Evolutionary conservation across 768 basidiomycete genomes (phyloP), one percentile per base, ranked within the genome.

Genomic region (Gymnopilus junonius): DNA sequence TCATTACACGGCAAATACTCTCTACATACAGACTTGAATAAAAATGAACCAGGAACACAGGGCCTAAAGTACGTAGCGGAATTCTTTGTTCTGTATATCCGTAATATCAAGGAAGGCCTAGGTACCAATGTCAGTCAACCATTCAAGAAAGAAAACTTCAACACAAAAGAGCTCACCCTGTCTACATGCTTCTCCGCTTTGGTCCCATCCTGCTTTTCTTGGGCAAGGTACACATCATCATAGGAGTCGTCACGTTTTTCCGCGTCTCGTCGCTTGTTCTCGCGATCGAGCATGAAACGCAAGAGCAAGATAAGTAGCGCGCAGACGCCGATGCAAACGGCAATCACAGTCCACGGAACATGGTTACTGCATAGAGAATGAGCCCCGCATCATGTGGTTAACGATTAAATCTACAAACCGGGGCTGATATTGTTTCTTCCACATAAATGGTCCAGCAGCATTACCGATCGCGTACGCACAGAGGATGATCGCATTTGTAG

Each of bases 51-150:
- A 17, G 21, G 15, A 39, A 29, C 21, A 10, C 17, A 25, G 25
- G 25, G 5, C 50, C 42, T 50, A 90, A 43, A 91, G 75, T 8
- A 86, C 79, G 71, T 91, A 93, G 53, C 90, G 84, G 80, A 89
- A 93, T 58, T 91, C 89, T 40, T 81, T 82, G 67, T 93, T 93
- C 74, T 92, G 83, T 11, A 79, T 79, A 65, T 92, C 91, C 12
- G 91, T 92, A 50, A 92, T 80, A 73, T 92, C 91, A 42, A 92
- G 83, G 85, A 91, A 90, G 55, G 84, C 85, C 88, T 90, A 39
- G 29, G 48, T 31, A 55, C 42, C 40, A 37, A 45, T 15, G 46
- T 62, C 34, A 58, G 34, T 23, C 8, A 65, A 35, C 10, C 54
- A 8, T 20, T 31, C n/a, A 40, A 32, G 15, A 50, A 40, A 39